Conservation (phyloP, 2,329 filamentous ascomycete genomes). For the Rhynchosporium agropyri region DNA sequence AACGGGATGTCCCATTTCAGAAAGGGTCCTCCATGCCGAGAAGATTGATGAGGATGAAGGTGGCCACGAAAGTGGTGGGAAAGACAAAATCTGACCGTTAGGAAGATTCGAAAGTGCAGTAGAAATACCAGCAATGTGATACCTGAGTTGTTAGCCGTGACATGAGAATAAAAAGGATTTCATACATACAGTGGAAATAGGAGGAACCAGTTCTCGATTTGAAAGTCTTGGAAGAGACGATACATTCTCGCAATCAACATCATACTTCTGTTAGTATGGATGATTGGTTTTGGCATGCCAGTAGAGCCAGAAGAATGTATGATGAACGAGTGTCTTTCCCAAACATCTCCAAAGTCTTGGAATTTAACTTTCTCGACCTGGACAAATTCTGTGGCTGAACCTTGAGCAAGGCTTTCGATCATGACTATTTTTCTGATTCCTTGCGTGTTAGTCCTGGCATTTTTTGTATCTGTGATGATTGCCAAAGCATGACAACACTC, state of each 20-base stretch:
- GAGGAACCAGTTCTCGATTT: constrained; percentile 42
- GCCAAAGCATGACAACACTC: constrained; percentile 36
- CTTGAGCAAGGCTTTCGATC: constrained; percentile 31
- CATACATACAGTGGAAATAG: constrained; percentile 40
- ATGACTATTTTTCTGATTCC: constrained; percentile 32
- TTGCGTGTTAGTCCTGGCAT: constrained; percentile 30
- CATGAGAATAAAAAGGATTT: background rate
- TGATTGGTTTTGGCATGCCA: constrained; percentile 41
- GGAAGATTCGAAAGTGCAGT: constrained; percentile 41
- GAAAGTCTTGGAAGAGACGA: constrained; percentile 41
- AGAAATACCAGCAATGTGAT: constrained; percentile 41
- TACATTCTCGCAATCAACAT: constrained; percentile 44
- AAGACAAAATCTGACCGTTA: constrained; percentile 40
- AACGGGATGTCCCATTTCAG: constrained; percentile 36
- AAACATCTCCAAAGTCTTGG: constrained; percentile 39
- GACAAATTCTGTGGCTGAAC: constrained; percentile 6
- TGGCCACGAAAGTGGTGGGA: constrained; percentile 41
- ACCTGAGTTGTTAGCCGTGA: constrained; percentile 28
- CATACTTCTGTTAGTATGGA: constrained; percentile 42
- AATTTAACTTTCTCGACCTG: constrained; percentile 37
- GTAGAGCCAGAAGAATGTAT: constrained; percentile 42
- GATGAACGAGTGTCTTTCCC: constrained; percentile 41
- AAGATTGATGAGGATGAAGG: constrained; percentile 39
- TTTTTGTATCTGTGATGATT: constrained; percentile 39
- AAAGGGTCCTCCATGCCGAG: constrained; percentile 36